Evolutionary conservation across 225 moss, liverwort and hornwort species (phyloP).

Genomic region (Climacium dendroides): DNA sequence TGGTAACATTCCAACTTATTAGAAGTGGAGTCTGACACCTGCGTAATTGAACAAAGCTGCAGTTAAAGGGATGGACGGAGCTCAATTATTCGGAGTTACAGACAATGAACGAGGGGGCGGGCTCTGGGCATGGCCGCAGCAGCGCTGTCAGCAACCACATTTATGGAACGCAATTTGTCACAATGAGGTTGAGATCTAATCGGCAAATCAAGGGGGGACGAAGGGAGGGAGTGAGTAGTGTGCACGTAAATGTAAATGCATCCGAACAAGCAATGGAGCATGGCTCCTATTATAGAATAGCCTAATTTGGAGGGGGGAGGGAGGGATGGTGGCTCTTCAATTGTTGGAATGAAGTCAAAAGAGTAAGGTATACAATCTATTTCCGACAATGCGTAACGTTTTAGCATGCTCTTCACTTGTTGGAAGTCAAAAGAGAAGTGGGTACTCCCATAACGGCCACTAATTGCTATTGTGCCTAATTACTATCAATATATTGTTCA

Average conservation of each 20-base stretch:
- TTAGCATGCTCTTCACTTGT: too few relatives aligned
- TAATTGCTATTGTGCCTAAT: too few relatives aligned
- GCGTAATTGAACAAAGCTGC: constrained; percentile 15
- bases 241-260: too few relatives aligned
- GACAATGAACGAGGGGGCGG: not conserved
- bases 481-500: too few relatives aligned
- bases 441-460: too few relatives aligned
- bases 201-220: too few relatives aligned
- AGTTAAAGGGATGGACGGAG: not conserved
- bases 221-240: too few relatives aligned
- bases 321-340: not conserved
- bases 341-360: not conserved
- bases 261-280: too few relatives aligned
- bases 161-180: not conserved
- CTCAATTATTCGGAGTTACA: not conserved
- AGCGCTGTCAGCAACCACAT: not conserved
- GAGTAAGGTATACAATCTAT: too few relatives aligned
- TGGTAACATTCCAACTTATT: not conserved
- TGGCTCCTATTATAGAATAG: not conserved
- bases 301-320: not conserved
- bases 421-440: too few relatives aligned
- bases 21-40: constrained; percentile 1
- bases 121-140: not conserved
- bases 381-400: too few relatives aligned
- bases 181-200: not conserved